A percentile compares a stretch with the other conserved stretches of the same genome.
These are phyloP conservation scores for Spathaspora sp. DNA, from an alignment of 1,139 yeast genomes.

Conservation along the genomic window DNA sequence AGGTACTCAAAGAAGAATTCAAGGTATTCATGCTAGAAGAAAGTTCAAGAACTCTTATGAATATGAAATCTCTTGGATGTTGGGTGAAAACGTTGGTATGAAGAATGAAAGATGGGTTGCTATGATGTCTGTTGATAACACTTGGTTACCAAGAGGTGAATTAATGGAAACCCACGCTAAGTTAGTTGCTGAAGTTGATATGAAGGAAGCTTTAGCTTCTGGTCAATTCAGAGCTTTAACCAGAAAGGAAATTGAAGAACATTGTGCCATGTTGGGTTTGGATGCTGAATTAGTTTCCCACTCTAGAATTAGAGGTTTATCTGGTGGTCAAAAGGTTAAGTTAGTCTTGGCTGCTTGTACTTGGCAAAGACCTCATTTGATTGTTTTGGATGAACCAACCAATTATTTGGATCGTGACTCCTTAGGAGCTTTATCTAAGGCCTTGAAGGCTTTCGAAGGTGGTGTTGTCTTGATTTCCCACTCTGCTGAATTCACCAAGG, in stretches of 20 bases:
- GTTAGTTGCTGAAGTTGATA: conserved; percentile 99
- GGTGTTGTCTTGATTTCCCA: conserved; percentile 99
- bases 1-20: conserved; percentile 97
- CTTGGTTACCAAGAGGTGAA: conserved; percentile 99
- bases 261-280: conserved; percentile 97
- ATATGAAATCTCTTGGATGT: conserved; percentile 94
- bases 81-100: conserved; percentile 99
- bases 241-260: conserved; percentile 99
- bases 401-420: conserved; percentile 98
- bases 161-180: conserved; percentile 97
- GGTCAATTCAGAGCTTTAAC: conserved; percentile 99
- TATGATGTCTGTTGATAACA: conserved; percentile 99
- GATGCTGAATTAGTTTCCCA: conserved; percentile 99
- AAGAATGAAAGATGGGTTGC: conserved; percentile 99
- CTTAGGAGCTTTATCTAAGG: conserved; percentile 98
- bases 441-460: conserved; percentile 98
- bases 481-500: conserved; percentile 99
- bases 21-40: conserved; percentile 95
- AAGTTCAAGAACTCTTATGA: conserved; percentile 99
- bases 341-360: conserved; percentile 99
- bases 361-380: conserved; percentile 99
- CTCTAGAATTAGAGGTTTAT: conserved; percentile 99
- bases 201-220: conserved; percentile 99
- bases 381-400: conserved; percentile 98
- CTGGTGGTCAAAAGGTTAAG: conserved; percentile 99